Percentiles rank a stretch among this genome's conserved stretches.
Conservation (phyloP, 768 basidiomycete species). For the Boletus vinaceobasis region DNA sequence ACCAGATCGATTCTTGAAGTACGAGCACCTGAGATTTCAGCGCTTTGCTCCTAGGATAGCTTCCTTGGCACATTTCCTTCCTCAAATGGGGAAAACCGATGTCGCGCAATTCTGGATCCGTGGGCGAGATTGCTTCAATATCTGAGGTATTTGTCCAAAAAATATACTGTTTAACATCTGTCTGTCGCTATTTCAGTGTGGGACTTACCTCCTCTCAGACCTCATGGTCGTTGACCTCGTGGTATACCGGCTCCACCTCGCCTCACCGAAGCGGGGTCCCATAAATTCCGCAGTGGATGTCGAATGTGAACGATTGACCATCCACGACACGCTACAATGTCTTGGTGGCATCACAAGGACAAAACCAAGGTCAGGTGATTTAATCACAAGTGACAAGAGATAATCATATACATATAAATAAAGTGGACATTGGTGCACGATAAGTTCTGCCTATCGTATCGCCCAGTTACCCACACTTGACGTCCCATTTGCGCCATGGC, state of each 20-base stretch:
- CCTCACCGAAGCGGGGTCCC: slow-evolving; percentile 1
- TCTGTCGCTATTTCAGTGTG: slow-evolving; percentile 10
- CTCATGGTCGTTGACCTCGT: not conserved
- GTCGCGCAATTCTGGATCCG: not conserved
- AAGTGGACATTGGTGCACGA: not conserved
- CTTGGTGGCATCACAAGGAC: slow-evolving; percentile 1
- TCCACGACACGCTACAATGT: not conserved
- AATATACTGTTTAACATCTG: not conserved
- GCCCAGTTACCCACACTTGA: not conserved
- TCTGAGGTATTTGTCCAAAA: not conserved
- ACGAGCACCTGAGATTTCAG: slow-evolving; percentile 9
- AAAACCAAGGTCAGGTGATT: slow-evolving; percentile 1
- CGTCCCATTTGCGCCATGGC: slow-evolving; percentile 31
- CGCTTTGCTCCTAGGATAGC: slow-evolving; percentile 1
- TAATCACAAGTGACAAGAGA: not conserved
- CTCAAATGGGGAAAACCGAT: not conserved
- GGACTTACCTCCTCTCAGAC: not conserved
- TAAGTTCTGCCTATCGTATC: not conserved
- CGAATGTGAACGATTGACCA: not conserved
- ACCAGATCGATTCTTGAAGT: slow-evolving; percentile 21
- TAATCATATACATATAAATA: slow-evolving; percentile 7
- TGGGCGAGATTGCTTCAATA: slow-evolving; percentile 10
- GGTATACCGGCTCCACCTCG: not conserved
- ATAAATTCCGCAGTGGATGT: not conserved
- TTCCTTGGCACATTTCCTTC: not conserved